A percentile compares a stretch with the other conserved stretches of the same genome.
Conservation (phyloP, 257 asterid genomes). For the Rauvolfia tetraphylla region DNA sequence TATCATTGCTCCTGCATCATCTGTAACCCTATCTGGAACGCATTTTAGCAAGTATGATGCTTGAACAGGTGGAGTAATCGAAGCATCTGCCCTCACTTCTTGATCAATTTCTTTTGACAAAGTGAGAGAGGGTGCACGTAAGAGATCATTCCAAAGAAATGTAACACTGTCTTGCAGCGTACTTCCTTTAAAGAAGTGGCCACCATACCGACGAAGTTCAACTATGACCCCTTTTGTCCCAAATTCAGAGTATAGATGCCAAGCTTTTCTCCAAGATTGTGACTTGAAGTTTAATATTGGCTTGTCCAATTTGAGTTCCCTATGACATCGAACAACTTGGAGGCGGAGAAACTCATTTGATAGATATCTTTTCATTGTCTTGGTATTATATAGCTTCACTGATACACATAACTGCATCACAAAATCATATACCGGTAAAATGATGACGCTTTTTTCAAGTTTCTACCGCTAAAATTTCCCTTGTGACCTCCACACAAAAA, state of each 20-base stretch:
- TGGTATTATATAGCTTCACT: constrained; percentile 23
- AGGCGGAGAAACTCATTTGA: constrained; percentile 63
- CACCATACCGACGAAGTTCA: constrained; percentile 63
- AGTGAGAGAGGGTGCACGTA: constrained; percentile 72
- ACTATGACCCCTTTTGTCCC: constrained; percentile 71
- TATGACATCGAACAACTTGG: constrained; percentile 60
- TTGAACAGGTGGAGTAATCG: constrained; percentile 92
- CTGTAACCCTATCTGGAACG: constrained; percentile 85
- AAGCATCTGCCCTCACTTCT: constrained; percentile 42
- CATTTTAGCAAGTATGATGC: constrained; percentile 81
- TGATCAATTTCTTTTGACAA: constrained; percentile 44
- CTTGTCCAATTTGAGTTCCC: constrained; percentile 68
- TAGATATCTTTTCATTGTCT: constrained; percentile 25
- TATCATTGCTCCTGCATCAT: constrained; percentile 90
- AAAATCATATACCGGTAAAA: constrained; percentile 12
- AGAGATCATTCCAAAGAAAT: constrained; percentile 74
- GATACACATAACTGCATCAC: constrained; percentile 59
- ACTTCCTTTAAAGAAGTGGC: constrained; percentile 59
- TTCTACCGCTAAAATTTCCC: not conserved
- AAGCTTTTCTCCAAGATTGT: constrained; percentile 58
- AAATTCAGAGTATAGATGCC: constrained; percentile 83
- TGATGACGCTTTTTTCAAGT: not conserved
- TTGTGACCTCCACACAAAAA: no score
- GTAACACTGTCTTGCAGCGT: constrained; percentile 33
- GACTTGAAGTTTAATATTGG: constrained; percentile 38